These are phyloP conservation scores for Parastagonospora avenae DNA, from an alignment of 2,329 filamentous ascomycete species.

Conservation along the genomic window DNA sequence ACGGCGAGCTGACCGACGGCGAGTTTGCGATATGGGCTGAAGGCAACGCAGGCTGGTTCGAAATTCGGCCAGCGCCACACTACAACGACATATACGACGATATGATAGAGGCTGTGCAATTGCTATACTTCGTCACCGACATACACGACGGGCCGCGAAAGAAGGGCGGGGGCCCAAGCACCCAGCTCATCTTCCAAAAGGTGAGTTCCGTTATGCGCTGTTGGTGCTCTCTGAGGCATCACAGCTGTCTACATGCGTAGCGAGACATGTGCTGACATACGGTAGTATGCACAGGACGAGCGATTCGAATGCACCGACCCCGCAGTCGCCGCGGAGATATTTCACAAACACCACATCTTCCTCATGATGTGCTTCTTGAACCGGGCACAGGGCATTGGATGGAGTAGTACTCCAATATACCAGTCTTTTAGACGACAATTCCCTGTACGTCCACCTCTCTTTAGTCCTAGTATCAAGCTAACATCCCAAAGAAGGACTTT, in stretches of 20 bases:
- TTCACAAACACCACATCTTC: conserved; percentile 49
- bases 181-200: conserved; percentile 48
- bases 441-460: conserved; percentile 29
- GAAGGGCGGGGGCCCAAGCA: conserved; percentile 45
- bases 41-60: conserved; percentile 70
- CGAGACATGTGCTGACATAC: conserved; percentile 9
- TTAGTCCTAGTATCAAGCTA: background rate
- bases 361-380: conserved; percentile 53
- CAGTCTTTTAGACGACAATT: conserved; percentile 47
- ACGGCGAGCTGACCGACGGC: conserved; percentile 60
- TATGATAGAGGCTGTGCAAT: conserved; percentile 66
- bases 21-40: conserved; percentile 69
- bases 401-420: conserved; percentile 52
- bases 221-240: background rate
- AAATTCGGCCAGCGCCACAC: conserved; percentile 63
- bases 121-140: conserved; percentile 68
- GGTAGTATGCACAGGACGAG: conserved; percentile 44
- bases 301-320: conserved; percentile 32
- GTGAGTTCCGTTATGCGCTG: conserved; percentile 21
- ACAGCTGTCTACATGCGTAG: too few species aligned
- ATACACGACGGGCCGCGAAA: conserved; percentile 56
- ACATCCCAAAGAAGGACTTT: conserved; percentile 32
- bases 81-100: conserved; percentile 63
- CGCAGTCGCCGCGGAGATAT: conserved; percentile 32
- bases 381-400: conserved; percentile 51